Conservation (phyloP, 768 basidiomycete species). For the Naganishia vaughanmartiniae region DNA sequence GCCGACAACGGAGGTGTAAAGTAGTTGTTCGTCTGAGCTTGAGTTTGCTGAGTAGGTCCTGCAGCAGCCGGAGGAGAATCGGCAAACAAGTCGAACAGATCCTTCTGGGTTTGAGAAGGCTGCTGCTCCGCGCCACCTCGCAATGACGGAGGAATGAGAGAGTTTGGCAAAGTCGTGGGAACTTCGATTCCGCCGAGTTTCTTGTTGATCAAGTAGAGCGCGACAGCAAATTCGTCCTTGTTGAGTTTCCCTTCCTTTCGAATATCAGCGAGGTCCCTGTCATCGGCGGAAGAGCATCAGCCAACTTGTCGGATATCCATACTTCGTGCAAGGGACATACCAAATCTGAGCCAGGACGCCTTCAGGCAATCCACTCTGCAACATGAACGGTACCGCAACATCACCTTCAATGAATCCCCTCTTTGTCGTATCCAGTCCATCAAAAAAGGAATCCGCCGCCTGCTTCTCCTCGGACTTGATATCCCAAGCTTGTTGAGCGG, state of each 20-base stretch:
- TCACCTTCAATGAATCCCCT: slow-evolving; percentile 86
- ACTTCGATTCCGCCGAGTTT: slow-evolving; percentile 76
- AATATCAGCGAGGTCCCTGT: slow-evolving; percentile 89
- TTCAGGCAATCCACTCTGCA: slow-evolving; percentile 79
- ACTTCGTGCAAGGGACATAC: slow-evolving; percentile 56
- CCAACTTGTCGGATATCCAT: background rate
- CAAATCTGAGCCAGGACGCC: slow-evolving; percentile 85
- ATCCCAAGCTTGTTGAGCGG: slow-evolving; percentile 63
- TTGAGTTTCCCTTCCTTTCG: slow-evolving; percentile 81
- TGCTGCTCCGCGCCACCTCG: slow-evolving; percentile 55
- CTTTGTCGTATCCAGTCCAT: slow-evolving; percentile 70
- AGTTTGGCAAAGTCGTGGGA: slow-evolving; percentile 61
- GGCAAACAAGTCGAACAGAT: slow-evolving; percentile 52
- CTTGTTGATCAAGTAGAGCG: slow-evolving; percentile 85
- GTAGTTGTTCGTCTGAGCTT: slow-evolving; percentile 20
- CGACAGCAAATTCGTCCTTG: slow-evolving; percentile 90
- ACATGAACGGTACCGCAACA: slow-evolving; percentile 90
- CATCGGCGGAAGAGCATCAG: background rate
- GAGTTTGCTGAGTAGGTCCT: slow-evolving; percentile 18
- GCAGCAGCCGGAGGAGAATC: slow-evolving; percentile 30
- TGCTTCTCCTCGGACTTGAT: slow-evolving; percentile 77
- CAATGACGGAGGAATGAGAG: slow-evolving; percentile 78
- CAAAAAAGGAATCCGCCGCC: slow-evolving; percentile 73
- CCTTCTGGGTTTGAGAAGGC: slow-evolving; percentile 36
- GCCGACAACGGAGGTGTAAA: slow-evolving; percentile 20